Percentiles rank a stretch among this genome's conserved stretches.
Conservation (phyloP, 495 filamentous ascomycete genomes). For the Aspergillus sclerotioniger region DNA sequence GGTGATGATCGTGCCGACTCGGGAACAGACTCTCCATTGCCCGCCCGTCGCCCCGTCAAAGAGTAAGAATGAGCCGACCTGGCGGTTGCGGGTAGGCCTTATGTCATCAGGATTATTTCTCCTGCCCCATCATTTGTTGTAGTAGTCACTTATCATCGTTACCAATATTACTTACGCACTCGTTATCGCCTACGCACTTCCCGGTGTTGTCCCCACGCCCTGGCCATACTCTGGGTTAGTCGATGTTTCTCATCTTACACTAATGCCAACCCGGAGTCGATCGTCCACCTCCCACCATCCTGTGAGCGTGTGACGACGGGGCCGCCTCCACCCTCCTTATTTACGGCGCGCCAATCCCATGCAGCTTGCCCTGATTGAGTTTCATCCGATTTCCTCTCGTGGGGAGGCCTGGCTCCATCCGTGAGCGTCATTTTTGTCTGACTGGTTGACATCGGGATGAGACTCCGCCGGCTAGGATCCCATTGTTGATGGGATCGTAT, state of each 20-base stretch:
- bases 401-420: constrained; percentile 18
- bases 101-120: constrained; percentile 6
- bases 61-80: background rate
- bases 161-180: background rate
- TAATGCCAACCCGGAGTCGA: constrained; percentile 1
- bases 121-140: constrained; percentile 1
- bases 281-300: background rate
- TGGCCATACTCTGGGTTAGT: background rate
- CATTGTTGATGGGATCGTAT: background rate
- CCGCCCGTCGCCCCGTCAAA: no score
- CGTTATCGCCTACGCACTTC: constrained; percentile 6
- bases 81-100: background rate
- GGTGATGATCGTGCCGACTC: background rate
- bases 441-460: constrained; percentile 11
- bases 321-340: constrained; percentile 13
- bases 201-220: constrained; percentile 1
- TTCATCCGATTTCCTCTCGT: constrained; percentile 22
- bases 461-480: constrained; percentile 17
- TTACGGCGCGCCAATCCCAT: constrained; percentile 15
- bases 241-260: background rate
- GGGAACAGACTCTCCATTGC: background rate
- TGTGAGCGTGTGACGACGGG: constrained; percentile 11
- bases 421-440: constrained; percentile 22
- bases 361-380: constrained; percentile 19
- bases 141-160: background rate